Base-by-base conservation (phyloP, 139 green algal species). In the Volvox africanus region DNA sequence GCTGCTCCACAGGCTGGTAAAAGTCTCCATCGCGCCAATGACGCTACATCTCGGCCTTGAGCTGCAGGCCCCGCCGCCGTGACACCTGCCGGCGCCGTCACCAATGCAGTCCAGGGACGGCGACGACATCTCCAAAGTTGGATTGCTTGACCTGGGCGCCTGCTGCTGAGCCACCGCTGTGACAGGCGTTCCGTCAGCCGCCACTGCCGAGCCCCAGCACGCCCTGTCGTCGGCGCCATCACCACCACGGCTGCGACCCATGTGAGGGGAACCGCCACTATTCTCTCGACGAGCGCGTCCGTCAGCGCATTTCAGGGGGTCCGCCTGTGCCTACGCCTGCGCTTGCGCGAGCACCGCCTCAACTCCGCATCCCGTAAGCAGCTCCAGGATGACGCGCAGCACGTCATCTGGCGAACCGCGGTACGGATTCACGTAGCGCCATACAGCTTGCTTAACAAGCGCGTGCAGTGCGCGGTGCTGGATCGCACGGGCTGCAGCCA, bases 391-490 rank as follows among this genome's bases (percentile, higher is more conserved):
- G 5, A 67, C n/a, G 2, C 17, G 22, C 37, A 89, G 37, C 17
- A 69, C 44, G 26, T 89, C 85, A 5, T 82, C 69, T 9, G 73
- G 35, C 14, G 37, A n/a, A 28, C 85, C 85, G 37, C 17, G 44
- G 24, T 19, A 5, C 26, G 85, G 69, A 30, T 82, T 82, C 26
- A 89, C 68, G 69, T 82, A 89, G 3, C 69, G 37, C 44, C 44
- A 26, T 28, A 89, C 85, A 22, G 85, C 85, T 50, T 89, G 68
- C 44, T 89, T 68, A 17, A 89, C 85, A 1, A 82, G 69, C 18
- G 69, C 35, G 13, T 79, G 37, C 28, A 89, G 85, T 20, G 68
- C 37, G 37, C 68, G 85, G 69, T 89, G 85, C 13, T 67, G 37
- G 9, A 89, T 67, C 18, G 33, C 19, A 17, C 69, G 37, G 2